Percentiles rank a stretch among this genome's conserved stretches.
Conservation (phyloP, 169 alveolate species). For the Eimeria necatrix region DNA sequence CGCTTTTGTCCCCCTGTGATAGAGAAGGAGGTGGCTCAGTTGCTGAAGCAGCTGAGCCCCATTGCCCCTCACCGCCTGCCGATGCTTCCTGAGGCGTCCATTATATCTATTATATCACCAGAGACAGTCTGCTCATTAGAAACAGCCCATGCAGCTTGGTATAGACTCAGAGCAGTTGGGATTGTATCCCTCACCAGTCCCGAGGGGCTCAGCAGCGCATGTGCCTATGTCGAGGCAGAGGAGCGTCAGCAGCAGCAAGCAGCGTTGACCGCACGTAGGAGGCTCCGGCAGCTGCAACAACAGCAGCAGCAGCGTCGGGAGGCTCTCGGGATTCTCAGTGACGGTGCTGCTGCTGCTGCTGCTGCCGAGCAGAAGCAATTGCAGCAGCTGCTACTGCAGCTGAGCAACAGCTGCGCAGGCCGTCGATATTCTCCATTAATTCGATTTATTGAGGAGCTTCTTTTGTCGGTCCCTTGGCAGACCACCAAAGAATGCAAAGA, state of each 20-base stretch:
- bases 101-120: slow-evolving; percentile 89
- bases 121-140: slow-evolving; percentile 90
- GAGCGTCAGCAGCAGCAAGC: slow-evolving; percentile 71
- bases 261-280: slow-evolving; percentile 45
- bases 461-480: slow-evolving; percentile 92
- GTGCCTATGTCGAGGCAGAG: slow-evolving; percentile 71
- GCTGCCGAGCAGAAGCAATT: slow-evolving; percentile 69
- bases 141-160: slow-evolving; percentile 88
- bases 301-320: slow-evolving; percentile 73
- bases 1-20: slow-evolving; percentile 87
- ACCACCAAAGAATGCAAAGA: slow-evolving; percentile 89
- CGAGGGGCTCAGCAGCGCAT: slow-evolving; percentile 81
- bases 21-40: slow-evolving; percentile 88
- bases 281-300: slow-evolving; percentile 69
- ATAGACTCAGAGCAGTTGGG: slow-evolving; percentile 88
- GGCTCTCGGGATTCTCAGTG: slow-evolving; percentile 51
- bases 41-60: slow-evolving; percentile 85
- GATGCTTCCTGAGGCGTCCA: slow-evolving; percentile 84
- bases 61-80: slow-evolving; percentile 80
- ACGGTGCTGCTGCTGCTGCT: slow-evolving; percentile 52
- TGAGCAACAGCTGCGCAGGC: slow-evolving; percentile 60
- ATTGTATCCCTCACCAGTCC: slow-evolving; percentile 84
- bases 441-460: slow-evolving; percentile 90
- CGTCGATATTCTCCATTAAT: slow-evolving; percentile 78
- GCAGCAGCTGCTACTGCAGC: slow-evolving; percentile 51